Evolutionary conservation across 805 yeast genomes (phyloP).

Genomic region (Candida xyloterini): DNA sequence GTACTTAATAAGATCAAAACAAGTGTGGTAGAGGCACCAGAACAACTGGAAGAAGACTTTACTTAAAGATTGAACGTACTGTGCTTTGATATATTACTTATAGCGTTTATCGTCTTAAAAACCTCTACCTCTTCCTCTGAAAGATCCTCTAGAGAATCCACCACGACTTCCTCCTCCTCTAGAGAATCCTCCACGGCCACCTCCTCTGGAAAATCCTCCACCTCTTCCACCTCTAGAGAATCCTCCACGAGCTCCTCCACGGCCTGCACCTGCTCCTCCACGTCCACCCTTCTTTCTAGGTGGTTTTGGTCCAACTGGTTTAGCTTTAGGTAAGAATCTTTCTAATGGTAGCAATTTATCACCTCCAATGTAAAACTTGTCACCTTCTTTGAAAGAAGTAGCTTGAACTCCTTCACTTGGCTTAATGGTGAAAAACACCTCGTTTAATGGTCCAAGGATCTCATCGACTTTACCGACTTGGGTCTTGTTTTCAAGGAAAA

Average conservation of each 20-base stretch:
- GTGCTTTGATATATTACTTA: constrained; percentile 13
- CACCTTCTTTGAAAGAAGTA: constrained; percentile 88
- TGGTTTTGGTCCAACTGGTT: constrained; percentile 78
- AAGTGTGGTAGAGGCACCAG: constrained; percentile 31
- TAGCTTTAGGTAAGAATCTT: constrained; percentile 95
- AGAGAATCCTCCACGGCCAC: constrained; percentile 35
- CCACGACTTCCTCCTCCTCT: constrained; percentile 43
- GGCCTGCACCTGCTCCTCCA: constrained; percentile 47
- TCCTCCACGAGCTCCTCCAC: constrained; percentile 41
- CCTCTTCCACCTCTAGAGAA: constrained; percentile 40
- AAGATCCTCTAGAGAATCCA: constrained; percentile 28
- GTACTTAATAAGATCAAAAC: constrained; percentile 78
- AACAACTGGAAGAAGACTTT: constrained; percentile 34
- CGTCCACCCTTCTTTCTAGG: constrained; percentile 65
- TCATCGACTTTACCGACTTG: constrained; percentile 98
- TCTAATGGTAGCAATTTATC: constrained; percentile 95
- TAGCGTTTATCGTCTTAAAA: constrained; percentile 14
- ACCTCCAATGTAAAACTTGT: constrained; percentile 91
- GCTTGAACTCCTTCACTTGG: constrained; percentile 97
- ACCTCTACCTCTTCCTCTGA: constrained; percentile 40
- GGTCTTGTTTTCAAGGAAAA: constrained; percentile 92
- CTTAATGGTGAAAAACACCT: constrained; percentile 95
- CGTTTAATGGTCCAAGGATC: constrained; percentile 95
- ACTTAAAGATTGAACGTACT: constrained; percentile 21
- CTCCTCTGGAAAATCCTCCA: constrained; percentile 42